Evolutionary conservation across 345 rosid genomes (phyloP).

Genomic region (Euphorbia tirucalli): DNA sequence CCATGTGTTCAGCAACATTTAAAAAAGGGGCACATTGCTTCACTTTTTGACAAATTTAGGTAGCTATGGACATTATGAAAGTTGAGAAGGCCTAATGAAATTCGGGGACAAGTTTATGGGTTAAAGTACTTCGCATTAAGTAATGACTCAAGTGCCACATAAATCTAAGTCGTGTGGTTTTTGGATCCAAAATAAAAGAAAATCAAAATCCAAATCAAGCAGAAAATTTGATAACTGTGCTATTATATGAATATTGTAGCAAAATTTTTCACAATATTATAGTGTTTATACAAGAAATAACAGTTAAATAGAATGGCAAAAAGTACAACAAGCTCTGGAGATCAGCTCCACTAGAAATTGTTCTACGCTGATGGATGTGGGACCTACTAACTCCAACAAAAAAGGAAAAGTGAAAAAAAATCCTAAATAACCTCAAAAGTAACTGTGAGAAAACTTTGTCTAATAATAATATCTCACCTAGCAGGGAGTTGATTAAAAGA

Average conservation of each 20-base stretch:
- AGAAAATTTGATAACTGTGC: conserved; percentile 11
- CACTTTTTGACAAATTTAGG: too few species aligned
- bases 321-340: conserved; percentile 43
- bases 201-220: neutral
- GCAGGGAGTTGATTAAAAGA: conserved; percentile 19
- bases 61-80: too few species aligned
- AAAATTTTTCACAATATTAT: conserved; percentile 46
- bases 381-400: conserved; percentile 12
- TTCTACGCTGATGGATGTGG: conserved; percentile 25
- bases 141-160: too few species aligned
- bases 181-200: too few species aligned
- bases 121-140: too few species aligned
- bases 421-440: conserved; percentile 6
- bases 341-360: conserved; percentile 24
- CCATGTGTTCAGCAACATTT: too few species aligned
- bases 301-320: conserved; percentile 18
- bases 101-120: too few species aligned
- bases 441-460: conserved; percentile 25
- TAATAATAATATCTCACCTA: conserved; percentile 28
- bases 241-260: conserved; percentile 26
- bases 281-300: conserved; percentile 44
- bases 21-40: too few species aligned
- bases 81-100: too few species aligned
- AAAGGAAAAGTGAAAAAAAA: neutral
- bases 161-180: too few species aligned